A percentile compares a stretch with the other conserved stretches of the same genome.
phyloP scores from a whole-genome alignment of 179 eudicot species.

The Silene vulgaris region DNA sequence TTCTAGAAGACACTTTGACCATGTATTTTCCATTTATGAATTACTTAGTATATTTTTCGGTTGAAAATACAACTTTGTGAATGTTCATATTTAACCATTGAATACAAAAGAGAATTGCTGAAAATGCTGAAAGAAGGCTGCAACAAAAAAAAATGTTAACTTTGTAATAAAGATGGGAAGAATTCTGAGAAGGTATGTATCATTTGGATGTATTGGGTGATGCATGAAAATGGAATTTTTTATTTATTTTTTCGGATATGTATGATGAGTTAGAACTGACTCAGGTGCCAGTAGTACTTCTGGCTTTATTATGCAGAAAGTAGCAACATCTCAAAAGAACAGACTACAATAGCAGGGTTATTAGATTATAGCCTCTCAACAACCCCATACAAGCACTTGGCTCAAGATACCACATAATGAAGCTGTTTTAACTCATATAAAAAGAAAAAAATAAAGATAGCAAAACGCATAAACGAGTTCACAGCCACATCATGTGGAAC shows the following conservation, averaged over 20 bases:
- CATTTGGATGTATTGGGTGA: not conserved
- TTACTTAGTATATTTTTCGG: too few species aligned
- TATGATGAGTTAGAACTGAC: not conserved
- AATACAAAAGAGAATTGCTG: not conserved
- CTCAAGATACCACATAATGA: too few species aligned
- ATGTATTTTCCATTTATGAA: not conserved
- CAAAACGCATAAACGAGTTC: not conserved
- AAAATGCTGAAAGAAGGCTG: not conserved
- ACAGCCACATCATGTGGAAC: not conserved
- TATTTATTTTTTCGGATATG: not conserved
- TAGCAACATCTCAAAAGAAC: slow-evolving; percentile 3
- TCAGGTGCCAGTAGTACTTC: not conserved
- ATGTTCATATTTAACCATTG: not conserved
- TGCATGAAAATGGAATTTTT: not conserved
- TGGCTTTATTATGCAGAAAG: not conserved
- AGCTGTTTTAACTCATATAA: too few species aligned
- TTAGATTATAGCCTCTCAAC: not conserved
- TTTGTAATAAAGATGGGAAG: not conserved
- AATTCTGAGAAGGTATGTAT: too few species aligned
- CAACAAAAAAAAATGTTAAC: too few species aligned
- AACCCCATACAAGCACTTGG: not conserved
- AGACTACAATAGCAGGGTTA: not conserved
- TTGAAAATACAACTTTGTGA: not conserved
- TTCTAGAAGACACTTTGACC: not conserved
- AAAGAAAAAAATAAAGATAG: too few species aligned